These are phyloP conservation scores for Capsicum pubescens DNA, from an alignment of 257 asterid genomes.

Conservation along the genomic window DNA sequence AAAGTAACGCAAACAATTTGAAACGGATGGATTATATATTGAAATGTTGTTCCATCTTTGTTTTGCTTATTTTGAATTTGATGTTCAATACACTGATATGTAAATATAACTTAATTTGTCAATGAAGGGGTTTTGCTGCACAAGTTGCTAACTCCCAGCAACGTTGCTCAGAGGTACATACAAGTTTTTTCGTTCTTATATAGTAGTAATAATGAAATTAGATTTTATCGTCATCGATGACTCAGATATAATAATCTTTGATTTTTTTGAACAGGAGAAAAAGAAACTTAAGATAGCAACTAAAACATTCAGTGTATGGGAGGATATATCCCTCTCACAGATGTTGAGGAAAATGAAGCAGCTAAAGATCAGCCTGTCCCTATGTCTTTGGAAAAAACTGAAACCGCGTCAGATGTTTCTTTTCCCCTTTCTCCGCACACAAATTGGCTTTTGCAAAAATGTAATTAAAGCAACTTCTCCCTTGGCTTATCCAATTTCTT, in stretches of 20 bases:
- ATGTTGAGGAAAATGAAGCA: constrained; percentile 51
- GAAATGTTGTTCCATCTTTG: neutral
- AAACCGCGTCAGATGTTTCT: constrained; percentile 33
- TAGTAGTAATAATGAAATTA: neutral
- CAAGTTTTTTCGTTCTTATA: neutral
- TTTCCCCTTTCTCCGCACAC: neutral
- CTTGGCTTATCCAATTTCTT: neutral
- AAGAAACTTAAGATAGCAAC: constrained; percentile 47
- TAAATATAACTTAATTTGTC: neutral
- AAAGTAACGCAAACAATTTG: too few relatives aligned
- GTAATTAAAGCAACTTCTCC: neutral
- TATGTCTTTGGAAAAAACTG: constrained; percentile 75
- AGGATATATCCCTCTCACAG: constrained; percentile 58
- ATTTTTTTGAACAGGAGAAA: constrained; percentile 36
- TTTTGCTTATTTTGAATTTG: neutral
- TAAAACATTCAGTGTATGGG: constrained; percentile 44
- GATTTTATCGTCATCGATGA: neutral
- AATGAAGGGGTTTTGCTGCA: constrained; percentile 70
- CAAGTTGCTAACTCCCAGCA: constrained; percentile 66
- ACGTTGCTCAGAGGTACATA: constrained; percentile 54
- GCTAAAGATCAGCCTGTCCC: constrained; percentile 71
- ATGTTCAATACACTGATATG: neutral
- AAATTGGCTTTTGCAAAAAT: neutral
- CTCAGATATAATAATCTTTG: neutral
- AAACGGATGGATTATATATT: too few relatives aligned